These are phyloP conservation scores for Hymenoscyphus repandus DNA, from an alignment of 2,329 filamentous ascomycete genomes.

Conservation along the genomic window DNA sequence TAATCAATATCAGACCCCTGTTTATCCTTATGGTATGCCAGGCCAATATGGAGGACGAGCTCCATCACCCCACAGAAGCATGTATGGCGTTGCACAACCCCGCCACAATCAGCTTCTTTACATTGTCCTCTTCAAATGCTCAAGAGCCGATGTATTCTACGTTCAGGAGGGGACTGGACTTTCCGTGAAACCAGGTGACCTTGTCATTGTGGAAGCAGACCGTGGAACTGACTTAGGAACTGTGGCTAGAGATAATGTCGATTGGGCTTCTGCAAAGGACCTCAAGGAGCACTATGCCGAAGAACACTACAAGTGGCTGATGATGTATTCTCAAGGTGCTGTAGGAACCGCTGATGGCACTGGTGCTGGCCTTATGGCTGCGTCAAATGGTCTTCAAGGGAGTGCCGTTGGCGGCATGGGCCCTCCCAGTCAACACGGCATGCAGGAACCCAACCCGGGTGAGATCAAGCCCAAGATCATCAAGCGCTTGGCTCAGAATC, in stretches of 20 bases:
- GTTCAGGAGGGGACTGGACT: constrained; percentile 93
- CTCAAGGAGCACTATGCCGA: constrained; percentile 87
- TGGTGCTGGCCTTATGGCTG: constrained; percentile 57
- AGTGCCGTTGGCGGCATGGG: constrained; percentile 76
- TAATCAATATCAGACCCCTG: constrained; percentile 19
- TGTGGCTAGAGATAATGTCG: constrained; percentile 81
- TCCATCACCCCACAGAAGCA: constrained; percentile 55
- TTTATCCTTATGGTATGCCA: constrained; percentile 19
- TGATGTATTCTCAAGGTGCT: constrained; percentile 92
- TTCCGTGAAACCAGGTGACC: constrained; percentile 81
- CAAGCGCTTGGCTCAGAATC: constrained; percentile 85
- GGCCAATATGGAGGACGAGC: constrained; percentile 36
- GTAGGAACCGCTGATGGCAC: constrained; percentile 56
- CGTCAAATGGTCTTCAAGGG: constrained; percentile 57
- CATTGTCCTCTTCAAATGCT: constrained; percentile 95
- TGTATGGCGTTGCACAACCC: constrained; percentile 56
- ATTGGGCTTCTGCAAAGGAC: constrained; percentile 81
- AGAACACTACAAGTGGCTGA: constrained; percentile 96
- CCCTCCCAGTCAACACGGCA: constrained; percentile 65
- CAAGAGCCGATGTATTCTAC: constrained; percentile 92
- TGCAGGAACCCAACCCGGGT: constrained; percentile 63
- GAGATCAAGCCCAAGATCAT: constrained; percentile 96
- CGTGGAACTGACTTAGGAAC: constrained; percentile 93
- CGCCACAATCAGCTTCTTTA: constrained; percentile 69
- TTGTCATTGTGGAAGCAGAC: constrained; percentile 97